Percentiles rank a stretch among this genome's conserved stretches.
Conservation (phyloP, 2,329 filamentous ascomycete genomes). For the Blumeria hordei region DNA sequence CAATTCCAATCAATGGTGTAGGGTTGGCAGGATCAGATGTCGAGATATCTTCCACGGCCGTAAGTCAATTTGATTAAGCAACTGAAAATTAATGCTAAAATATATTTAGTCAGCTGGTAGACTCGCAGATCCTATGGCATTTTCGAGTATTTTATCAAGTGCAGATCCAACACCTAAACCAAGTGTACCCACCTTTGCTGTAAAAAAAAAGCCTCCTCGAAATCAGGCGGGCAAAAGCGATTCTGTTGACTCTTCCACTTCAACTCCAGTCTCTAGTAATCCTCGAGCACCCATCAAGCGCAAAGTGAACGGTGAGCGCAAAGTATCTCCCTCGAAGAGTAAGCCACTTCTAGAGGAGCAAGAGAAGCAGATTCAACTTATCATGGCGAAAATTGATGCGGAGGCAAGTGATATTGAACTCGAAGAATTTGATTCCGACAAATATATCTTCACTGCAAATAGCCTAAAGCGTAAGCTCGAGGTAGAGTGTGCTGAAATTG, state of each 20-base stretch:
- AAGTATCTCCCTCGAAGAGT: constrained; percentile 20
- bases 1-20: constrained; percentile 20
- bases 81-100: background rate
- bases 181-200: constrained; percentile 4
- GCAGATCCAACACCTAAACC: constrained; percentile 25
- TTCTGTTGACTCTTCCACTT: constrained; percentile 1
- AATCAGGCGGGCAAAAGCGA: constrained; percentile 4
- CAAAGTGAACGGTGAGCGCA: constrained; percentile 26
- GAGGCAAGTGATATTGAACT: constrained; percentile 32
- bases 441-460: constrained; percentile 28
- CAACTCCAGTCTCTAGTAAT: constrained; percentile 16
- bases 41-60: no score
- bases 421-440: constrained; percentile 24
- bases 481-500: constrained; percentile 34
- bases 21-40: no score
- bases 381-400: constrained; percentile 34
- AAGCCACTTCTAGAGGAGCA: constrained; percentile 31
- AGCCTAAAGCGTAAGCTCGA: constrained; percentile 44
- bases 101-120: constrained; percentile 39
- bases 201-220: constrained; percentile 11
- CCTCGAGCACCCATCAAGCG: constrained; percentile 20
- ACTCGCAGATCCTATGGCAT: constrained; percentile 74
- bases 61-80: no score
- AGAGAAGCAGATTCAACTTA: constrained; percentile 42
- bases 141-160: constrained; percentile 79